Conservation (phyloP, 805 yeast species). For the Cyberlindnera suaveolens region DNA sequence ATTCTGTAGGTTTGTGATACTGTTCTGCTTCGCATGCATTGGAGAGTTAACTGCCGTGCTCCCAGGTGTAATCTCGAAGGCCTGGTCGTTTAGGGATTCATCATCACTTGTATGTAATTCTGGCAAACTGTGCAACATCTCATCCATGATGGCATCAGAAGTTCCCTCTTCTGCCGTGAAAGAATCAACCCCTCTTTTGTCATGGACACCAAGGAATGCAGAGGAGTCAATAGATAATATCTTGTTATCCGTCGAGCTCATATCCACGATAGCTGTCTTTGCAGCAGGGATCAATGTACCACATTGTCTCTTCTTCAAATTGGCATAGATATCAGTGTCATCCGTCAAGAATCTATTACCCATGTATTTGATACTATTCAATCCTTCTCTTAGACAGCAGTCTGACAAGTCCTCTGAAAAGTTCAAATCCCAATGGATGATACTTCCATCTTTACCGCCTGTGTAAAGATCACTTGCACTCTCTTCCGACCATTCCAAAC, state of each 20-base stretch:
- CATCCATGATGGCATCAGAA: constrained; percentile 16
- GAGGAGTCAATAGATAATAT: constrained; percentile 49
- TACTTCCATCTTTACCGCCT: constrained; percentile 57
- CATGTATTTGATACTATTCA: constrained; percentile 32
- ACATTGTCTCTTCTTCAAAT: constrained; percentile 42
- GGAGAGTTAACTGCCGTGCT: constrained; percentile 11
- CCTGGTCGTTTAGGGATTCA: constrained; percentile 9
- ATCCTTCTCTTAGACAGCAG: constrained; percentile 43
- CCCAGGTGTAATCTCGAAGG: constrained; percentile 1
- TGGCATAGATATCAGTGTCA: constrained; percentile 25
- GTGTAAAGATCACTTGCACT: constrained; percentile 48
- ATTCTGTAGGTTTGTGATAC: constrained; percentile 14
- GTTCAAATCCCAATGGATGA: constrained; percentile 62
- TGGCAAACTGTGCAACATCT: constrained; percentile 16
- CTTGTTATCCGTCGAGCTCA: constrained; percentile 35
- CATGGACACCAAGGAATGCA: constrained; percentile 52
- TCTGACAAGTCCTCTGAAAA: constrained; percentile 24
- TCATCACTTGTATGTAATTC: constrained; percentile 4
- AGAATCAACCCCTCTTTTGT: constrained; percentile 22
- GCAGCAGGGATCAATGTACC: constrained; percentile 62
- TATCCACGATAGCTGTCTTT: constrained; percentile 39
- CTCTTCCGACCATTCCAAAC: constrained; percentile 53
- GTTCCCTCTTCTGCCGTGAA: constrained; percentile 19
- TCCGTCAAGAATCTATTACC: constrained; percentile 23
- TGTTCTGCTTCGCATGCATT: constrained; percentile 6